Conservation (phyloP, 1,284 basidiomycete species). For the Ustilago cynodontis region DNA sequence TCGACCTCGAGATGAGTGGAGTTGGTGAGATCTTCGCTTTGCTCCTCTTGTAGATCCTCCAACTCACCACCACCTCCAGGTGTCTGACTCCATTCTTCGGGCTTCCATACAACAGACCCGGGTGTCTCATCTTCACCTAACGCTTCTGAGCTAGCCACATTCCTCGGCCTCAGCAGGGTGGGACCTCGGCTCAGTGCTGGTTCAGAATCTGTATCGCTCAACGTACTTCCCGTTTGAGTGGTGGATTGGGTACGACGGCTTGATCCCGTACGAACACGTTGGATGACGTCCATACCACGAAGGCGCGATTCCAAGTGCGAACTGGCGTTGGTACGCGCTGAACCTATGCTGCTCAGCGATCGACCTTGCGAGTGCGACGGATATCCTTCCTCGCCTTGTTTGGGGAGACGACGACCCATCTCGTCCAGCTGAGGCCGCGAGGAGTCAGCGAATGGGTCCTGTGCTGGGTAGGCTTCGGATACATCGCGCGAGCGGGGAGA, state of each 20-base stretch:
- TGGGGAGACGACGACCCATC: constrained; percentile 28
- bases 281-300: constrained; percentile 61
- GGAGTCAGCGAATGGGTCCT: constrained; percentile 30
- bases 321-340: constrained; percentile 48
- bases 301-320: constrained; percentile 56
- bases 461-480: constrained; percentile 10
- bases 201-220: constrained; percentile 41
- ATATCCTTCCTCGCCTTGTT: constrained; percentile 34
- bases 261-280: constrained; percentile 55
- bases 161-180: constrained; percentile 36
- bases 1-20: neutral
- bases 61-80: neutral
- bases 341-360: constrained; percentile 42
- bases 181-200: constrained; percentile 31
- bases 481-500: constrained; percentile 45
- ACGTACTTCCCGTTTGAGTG: constrained; percentile 32
- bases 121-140: constrained; percentile 31
- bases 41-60: constrained; percentile 23
- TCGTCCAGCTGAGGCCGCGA: constrained; percentile 13
- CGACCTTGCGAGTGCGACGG: constrained; percentile 9
- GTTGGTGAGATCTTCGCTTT: neutral
- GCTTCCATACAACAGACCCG: constrained; percentile 44
- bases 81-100: constrained; percentile 11
- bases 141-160: constrained; percentile 19
- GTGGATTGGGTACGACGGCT: constrained; percentile 42